Base-by-base conservation (phyloP, 176 grass and related monocot species). In the Melocanna baccifera region DNA sequence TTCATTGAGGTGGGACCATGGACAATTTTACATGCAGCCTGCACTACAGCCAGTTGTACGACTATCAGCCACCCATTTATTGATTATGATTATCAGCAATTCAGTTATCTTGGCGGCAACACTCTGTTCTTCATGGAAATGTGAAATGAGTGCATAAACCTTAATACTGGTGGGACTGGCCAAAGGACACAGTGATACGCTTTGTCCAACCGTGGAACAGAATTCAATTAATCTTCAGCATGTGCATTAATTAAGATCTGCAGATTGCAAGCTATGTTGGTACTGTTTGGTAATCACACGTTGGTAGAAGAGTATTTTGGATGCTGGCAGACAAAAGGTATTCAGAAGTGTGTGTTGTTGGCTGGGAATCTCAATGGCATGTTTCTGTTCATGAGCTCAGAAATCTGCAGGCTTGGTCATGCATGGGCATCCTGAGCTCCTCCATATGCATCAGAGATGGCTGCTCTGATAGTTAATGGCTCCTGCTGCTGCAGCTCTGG, bases 351-450 rank as follows among this genome's bases (percentile, higher is more conserved):
- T 76, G 62, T 32, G 42, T 63, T 71, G 13, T 47, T 11, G 25
- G 63, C 18, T 80, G 36, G 26, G 85, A 77, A 76, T 73, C 62
- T 43, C 70, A 15, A 80, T 86, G 59, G 67, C 51, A 86, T 5
- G 68, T 73, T 40, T 71, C 86, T 92, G 79, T 86, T 89, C 73
- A 92, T 86, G 80, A 86, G 48, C 78, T 92, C 66, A 79, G 73
- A 73, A 53, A 46, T 57, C 58, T 76, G 69, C 89, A 81, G 76
- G 30, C 58, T 37, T 68, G 52, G 32, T 84, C 61, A 84, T 75
- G 80, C 59, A 69, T 59, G 69, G 26, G 47, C 70, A 47, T 30
- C 86, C 83, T 65, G 82, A 61, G 48, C 69, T 30, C 75, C 76
- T 48, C 51, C 67, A 69, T 79, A 65, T 63, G 59, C 34, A 78